Conservation (phyloP, 2,329 filamentous ascomycete species). For the Nothopassalora personata region DNA sequence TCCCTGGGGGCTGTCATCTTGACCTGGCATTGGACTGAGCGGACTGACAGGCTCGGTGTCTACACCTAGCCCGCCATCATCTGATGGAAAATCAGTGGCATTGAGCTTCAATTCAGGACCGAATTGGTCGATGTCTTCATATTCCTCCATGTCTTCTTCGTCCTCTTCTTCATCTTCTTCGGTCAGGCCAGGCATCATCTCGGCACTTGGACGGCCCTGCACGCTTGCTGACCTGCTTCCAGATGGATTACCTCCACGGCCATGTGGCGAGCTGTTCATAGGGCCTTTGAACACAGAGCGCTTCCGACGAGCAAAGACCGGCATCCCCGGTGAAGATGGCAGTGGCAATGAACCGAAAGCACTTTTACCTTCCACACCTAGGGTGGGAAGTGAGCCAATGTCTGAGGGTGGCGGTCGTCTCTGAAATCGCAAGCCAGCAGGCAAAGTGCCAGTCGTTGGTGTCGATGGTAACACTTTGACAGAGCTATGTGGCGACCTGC, state of each 20-base stretch:
- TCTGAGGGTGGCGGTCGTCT: conserved; percentile 30
- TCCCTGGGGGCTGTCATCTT: conserved; percentile 10
- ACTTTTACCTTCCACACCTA: conserved; percentile 21
- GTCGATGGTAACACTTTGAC: conserved; percentile 94
- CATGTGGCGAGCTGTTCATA: conserved; percentile 47
- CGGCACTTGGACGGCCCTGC: conserved; percentile 63
- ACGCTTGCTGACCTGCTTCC: conserved; percentile 50
- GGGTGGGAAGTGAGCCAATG: conserved; percentile 27
- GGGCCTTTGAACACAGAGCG: conserved; percentile 78
- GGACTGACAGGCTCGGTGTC: conserved; percentile 16
- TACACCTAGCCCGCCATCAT: neutral
- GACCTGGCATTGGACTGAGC: conserved; percentile 12
- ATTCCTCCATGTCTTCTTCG: conserved; percentile 23
- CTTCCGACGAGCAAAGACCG: conserved; percentile 74
- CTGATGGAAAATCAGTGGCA: conserved; percentile 2
- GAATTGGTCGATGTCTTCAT: conserved; percentile 27
- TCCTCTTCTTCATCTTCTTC: conserved; percentile 32
- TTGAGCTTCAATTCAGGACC: conserved; percentile 20
- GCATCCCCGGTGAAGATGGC: conserved; percentile 57
- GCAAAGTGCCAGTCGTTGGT: conserved; percentile 68
- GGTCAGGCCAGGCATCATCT: conserved; percentile 57
- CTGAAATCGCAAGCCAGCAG: conserved; percentile 71
- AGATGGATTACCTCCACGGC: conserved; percentile 13
- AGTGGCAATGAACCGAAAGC: conserved; percentile 27
- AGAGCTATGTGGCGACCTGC: conserved; percentile 77